Evolutionary conservation across 192 early-diverging fungal genomes (phyloP), one percentile per base, ranked within the genome.

Genomic region (Coemansia sp.): DNA sequence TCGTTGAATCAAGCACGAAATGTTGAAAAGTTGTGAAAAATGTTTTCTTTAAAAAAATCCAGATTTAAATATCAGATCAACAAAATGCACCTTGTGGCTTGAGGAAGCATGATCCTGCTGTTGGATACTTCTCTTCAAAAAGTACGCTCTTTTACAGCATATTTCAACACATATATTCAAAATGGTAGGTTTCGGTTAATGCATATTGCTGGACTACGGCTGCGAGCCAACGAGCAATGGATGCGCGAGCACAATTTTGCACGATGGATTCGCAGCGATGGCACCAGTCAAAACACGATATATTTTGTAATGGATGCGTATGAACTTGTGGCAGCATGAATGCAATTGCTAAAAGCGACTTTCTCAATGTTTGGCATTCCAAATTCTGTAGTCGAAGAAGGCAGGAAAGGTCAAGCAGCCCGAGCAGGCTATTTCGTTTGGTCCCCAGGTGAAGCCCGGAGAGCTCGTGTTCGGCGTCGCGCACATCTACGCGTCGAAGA

Each of bases 381-480:
- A 31, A 44, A 44, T 25, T 11, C 2, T 62, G 52, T 82, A 79
- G 78, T 75, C 76, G 60, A 88, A 88, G 85, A 88, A 93, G 87
- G 88, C 78, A 66, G 86, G 87, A 75, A 93, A 90, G 82, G 71
- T 78, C 59, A 87, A 86, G 66, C 85, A 85, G 74, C 86, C 88
- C 76, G 88, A 91, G 78, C 93, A 96, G 84, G 89, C 87, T 82
- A 90, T 98, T 78, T 87, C 90, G 64, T 89, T 97, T 72, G 97
- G 97, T 66, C 97, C 97, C 72, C 90, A 97, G 84, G 93, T 94
- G 83, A 91, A 92, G 71, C 93, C 93, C 78, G 96, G 94, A 72
- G 96, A 99, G 86, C 86, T 91, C 81, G 97, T 99, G 66, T 99
- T 97, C 72, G 97, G 97, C 81, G 97, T 99, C 86, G 94, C 94